Evolutionary conservation across 208 protist genomes (phyloP).

Genomic region (Leishmania mexicana): DNA sequence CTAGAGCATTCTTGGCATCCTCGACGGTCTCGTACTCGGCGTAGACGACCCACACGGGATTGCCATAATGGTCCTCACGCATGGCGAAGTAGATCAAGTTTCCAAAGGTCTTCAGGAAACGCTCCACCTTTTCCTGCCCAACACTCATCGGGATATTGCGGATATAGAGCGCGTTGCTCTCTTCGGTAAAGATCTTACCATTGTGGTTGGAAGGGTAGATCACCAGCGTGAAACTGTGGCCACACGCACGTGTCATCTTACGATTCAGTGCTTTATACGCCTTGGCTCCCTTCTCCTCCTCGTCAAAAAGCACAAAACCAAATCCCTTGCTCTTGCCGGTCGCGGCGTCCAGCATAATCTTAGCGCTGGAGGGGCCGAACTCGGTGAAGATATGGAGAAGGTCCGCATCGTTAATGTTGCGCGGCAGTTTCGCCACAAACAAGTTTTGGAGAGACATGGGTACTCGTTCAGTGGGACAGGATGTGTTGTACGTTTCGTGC

Average conservation of each 20-base stretch:
- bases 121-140: conserved; percentile 49
- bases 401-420: conserved; percentile 73
- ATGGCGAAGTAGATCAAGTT: conserved; percentile 74
- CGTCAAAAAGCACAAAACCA: conserved; percentile 96
- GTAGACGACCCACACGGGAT: conserved; percentile 84
- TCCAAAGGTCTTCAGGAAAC: conserved; percentile 69
- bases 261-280: conserved; percentile 71
- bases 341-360: conserved; percentile 87
- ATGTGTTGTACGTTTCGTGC: too few species aligned
- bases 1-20: conserved; percentile 55
- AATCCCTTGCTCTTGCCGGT: conserved; percentile 93
- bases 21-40: conserved; percentile 77
- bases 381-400: conserved; percentile 65
- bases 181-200: conserved; percentile 52
- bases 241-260: conserved; percentile 41
- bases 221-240: conserved; percentile 67
- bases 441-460: conserved; percentile 52
- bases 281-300: conserved; percentile 73
- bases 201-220: conserved; percentile 84
- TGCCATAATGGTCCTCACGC: conserved; percentile 81
- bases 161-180: conserved; percentile 72
- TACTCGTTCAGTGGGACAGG: too few species aligned
- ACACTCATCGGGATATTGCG: conserved; percentile 79
- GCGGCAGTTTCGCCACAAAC: conserved; percentile 91
- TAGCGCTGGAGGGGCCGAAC: conserved; percentile 84